Evolutionary conservation across 768 basidiomycete species (phyloP).

Genomic region (Boletus vinaceobasis): DNA sequence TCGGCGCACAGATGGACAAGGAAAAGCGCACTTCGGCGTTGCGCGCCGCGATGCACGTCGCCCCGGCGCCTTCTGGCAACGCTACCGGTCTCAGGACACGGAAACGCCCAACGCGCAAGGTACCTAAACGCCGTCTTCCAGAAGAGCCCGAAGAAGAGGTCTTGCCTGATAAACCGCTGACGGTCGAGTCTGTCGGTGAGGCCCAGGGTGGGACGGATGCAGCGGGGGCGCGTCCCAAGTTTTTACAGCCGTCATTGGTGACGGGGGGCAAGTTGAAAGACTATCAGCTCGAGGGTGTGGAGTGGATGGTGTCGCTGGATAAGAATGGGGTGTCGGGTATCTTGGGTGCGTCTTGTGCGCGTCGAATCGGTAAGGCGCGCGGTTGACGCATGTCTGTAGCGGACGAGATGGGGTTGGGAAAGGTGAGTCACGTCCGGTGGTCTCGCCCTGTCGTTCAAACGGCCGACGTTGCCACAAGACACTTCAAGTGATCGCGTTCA

Average conservation of each 20-base stretch:
- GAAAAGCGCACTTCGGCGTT: conserved; percentile 34
- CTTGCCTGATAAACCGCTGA: conserved; percentile 12
- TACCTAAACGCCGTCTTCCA: conserved; percentile 9
- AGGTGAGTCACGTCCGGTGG: conserved; percentile 39
- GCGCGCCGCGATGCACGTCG: conserved; percentile 27
- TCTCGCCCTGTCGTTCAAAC: neutral
- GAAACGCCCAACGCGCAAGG: conserved; percentile 12
- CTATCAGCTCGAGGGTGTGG: conserved; percentile 91
- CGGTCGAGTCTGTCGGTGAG: neutral
- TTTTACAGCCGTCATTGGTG: conserved; percentile 73
- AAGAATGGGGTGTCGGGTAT: conserved; percentile 84
- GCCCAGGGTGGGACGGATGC: neutral
- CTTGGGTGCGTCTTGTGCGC: conserved; percentile 46
- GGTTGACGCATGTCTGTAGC: conserved; percentile 41
- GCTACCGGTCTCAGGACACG: neutral
- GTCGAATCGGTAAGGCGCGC: conserved; percentile 14
- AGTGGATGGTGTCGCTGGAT: conserved; percentile 91
- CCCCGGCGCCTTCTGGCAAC: neutral
- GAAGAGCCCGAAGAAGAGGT: conserved; percentile 6
- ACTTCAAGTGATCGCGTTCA: conserved; percentile 90
- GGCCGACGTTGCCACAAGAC: conserved; percentile 49
- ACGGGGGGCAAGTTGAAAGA: conserved; percentile 84
- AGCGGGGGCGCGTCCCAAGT: conserved; percentile 31
- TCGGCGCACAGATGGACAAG: conserved; percentile 74
- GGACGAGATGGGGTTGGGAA: conserved; percentile 95